phyloP scores from a whole-genome alignment of 2,329 filamentous ascomycete genomes.

The Talaromyces sp. region DNA sequence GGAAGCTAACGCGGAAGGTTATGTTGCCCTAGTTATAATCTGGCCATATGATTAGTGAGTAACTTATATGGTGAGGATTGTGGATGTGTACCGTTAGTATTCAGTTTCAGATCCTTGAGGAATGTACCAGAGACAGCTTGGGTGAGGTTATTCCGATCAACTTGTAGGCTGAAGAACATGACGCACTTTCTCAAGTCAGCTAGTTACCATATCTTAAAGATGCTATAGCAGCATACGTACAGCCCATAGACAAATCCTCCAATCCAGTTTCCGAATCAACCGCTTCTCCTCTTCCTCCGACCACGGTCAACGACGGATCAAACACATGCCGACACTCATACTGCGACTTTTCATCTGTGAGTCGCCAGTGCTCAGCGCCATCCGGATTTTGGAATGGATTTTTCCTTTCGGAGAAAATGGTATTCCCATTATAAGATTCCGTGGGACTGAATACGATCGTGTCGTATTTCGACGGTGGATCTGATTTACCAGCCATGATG shows the following conservation, averaged over 20 bases:
- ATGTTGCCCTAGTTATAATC: conserved; percentile 57
- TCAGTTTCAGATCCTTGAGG: conserved; percentile 14
- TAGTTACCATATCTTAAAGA: too few species aligned
- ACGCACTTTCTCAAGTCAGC: conserved; percentile 5
- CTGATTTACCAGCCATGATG: neutral
- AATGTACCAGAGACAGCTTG: conserved; percentile 21
- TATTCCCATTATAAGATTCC: neutral
- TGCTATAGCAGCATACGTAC: neutral
- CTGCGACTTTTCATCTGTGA: conserved; percentile 55
- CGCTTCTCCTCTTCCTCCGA: conserved; percentile 28
- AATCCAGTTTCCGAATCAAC: conserved; percentile 16
- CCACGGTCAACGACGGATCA: conserved; percentile 40
- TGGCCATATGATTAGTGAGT: neutral
- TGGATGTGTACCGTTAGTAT: conserved; percentile 15
- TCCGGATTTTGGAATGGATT: conserved; percentile 52
- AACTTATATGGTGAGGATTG: too few species aligned
- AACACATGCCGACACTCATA: conserved; percentile 48
- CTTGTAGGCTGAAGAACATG: conserved; percentile 20
- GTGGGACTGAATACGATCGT: neutral
- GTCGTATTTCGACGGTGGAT: neutral
- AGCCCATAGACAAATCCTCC: conserved; percentile 19
- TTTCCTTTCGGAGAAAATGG: neutral
- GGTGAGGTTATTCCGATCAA: conserved; percentile 16
- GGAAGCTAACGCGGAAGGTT: conserved; percentile 54
- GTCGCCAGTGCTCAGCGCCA: conserved; percentile 55